Evolutionary conservation across 768 basidiomycete species (phyloP).

Genomic region (Pleurotus giganteus): DNA sequence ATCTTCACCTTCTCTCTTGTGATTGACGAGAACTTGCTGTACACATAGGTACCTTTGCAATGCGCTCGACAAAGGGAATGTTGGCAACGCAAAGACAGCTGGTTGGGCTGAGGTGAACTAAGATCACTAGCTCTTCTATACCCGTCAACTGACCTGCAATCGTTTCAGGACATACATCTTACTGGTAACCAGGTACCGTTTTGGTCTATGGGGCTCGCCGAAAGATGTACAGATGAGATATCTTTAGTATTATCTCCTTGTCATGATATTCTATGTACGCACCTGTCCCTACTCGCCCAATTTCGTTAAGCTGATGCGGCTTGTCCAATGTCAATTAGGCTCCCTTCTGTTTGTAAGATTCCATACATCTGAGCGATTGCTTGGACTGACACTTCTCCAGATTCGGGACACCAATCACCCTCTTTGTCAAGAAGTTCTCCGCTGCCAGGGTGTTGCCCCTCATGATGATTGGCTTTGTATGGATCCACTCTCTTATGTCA

Average conservation of each 20-base stretch:
- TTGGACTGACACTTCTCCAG: conserved; percentile 18
- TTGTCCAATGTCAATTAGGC: conserved; percentile 23
- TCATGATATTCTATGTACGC: conserved; percentile 46
- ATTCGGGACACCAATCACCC: conserved; percentile 47
- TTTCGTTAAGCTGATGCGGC: not conserved
- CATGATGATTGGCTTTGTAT: conserved; percentile 43
- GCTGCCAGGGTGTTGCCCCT: conserved; percentile 1
- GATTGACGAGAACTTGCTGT: not conserved
- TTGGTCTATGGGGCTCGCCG: not conserved
- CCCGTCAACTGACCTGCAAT: not conserved
- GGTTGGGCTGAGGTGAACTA: conserved; percentile 43
- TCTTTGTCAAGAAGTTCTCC: conserved; percentile 37
- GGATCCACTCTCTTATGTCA: conserved; percentile 13
- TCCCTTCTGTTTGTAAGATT: conserved; percentile 42
- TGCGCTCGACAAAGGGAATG: conserved; percentile 48
- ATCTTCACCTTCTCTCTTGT: not conserved
- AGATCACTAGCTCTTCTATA: not conserved
- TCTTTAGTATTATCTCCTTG: conserved; percentile 43
- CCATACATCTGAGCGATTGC: not conserved
- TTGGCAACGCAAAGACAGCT: conserved; percentile 52
- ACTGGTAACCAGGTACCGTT: conserved; percentile 40
- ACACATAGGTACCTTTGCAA: conserved; percentile 45
- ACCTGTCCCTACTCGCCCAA: no score
- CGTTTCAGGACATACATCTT: conserved; percentile 41
- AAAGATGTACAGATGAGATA: conserved; percentile 1